Evolutionary conservation across 75 land plant genomes (phyloP).

Genomic region (Picea glauca): DNA sequence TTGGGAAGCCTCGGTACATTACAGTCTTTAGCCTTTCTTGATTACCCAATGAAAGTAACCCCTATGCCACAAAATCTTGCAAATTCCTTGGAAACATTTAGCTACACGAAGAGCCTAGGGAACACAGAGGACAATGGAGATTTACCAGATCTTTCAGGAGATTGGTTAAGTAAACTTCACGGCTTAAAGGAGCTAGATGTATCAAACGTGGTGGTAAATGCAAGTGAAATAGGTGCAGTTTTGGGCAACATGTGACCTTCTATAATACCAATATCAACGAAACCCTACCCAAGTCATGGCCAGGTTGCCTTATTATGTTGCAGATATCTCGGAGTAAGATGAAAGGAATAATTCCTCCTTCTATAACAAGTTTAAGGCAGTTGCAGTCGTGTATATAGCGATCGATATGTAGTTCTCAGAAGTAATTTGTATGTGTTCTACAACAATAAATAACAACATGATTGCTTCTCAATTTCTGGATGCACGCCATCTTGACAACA

Average conservation of each 20-base stretch:
- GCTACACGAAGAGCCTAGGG: slow-evolving; percentile 25
- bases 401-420: no score
- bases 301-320: slow-evolving; percentile 14
- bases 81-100: slow-evolving; percentile 17
- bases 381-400: background rate
- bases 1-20: slow-evolving; percentile 21
- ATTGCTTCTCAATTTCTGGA: no score
- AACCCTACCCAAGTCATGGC: slow-evolving; percentile 22
- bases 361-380: slow-evolving; percentile 13
- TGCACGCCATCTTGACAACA: slow-evolving; percentile 21
- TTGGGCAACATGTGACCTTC: slow-evolving; percentile 26
- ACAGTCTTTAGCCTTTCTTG: slow-evolving; percentile 19
- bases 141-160: slow-evolving; percentile 16
- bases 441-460: no score
- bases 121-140: slow-evolving; percentile 11
- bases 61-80: slow-evolving; percentile 15
- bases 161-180: slow-evolving; percentile 30
- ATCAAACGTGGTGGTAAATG: slow-evolving; percentile 18
- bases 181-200: slow-evolving; percentile 26
- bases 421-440: no score
- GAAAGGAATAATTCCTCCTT: slow-evolving; percentile 20
- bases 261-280: slow-evolving; percentile 28
- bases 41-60: slow-evolving; percentile 20
- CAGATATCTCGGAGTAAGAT: slow-evolving; percentile 22
- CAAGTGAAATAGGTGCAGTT: slow-evolving; percentile 10